Conservation (phyloP, 176 grass and related monocot genomes). For the Rhynchospora breviuscula region DNA sequence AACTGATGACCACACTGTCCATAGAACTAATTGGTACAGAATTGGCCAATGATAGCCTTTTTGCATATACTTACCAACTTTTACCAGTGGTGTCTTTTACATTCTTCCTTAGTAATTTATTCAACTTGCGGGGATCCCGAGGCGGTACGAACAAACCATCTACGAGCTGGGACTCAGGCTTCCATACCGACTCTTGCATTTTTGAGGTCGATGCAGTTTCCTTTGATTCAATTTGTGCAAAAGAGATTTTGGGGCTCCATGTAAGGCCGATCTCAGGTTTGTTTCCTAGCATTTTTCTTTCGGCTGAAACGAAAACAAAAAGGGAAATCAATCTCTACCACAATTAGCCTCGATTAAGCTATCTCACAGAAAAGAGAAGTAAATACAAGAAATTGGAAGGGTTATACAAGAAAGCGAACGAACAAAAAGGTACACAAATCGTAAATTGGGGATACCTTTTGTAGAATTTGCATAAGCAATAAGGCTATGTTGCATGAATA, state of each 20-base stretch:
- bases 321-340: no score
- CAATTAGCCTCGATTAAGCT: no score
- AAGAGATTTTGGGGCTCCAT: constrained; percentile 71
- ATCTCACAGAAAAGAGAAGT: no score
- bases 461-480: no score
- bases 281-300: constrained; percentile 30
- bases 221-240: constrained; percentile 32
- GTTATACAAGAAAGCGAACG: no score
- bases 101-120: constrained; percentile 66
- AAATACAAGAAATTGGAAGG: no score
- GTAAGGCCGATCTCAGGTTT: constrained; percentile 47
- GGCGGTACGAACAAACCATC: constrained; percentile 81
- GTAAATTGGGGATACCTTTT: no score
- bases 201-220: constrained; percentile 8
- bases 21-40: not conserved
- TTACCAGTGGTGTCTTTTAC: constrained; percentile 72
- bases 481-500: no score
- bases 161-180: constrained; percentile 42
- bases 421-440: no score
- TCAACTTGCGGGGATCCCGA: constrained; percentile 52
- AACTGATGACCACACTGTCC: not conserved
- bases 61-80: constrained; percentile 48
- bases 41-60: not conserved
- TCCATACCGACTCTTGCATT: constrained; percentile 42
- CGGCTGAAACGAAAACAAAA: not conserved